Base-by-base conservation (phyloP, 164 flowering plant species). In the Buxus sempervirens region DNA sequence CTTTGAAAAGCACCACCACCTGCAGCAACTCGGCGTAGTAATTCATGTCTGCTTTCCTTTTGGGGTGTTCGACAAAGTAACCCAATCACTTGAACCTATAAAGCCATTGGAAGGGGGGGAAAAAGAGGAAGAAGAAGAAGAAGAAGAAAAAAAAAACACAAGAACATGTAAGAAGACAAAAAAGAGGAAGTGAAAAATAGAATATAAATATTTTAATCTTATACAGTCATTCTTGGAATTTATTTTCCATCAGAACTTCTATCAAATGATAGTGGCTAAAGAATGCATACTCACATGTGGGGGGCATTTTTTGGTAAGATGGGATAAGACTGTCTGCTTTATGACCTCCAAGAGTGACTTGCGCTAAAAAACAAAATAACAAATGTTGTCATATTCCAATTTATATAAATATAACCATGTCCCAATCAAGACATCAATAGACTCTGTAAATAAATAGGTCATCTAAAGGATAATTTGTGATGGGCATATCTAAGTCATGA, bases 61-160 rank as follows among this genome's bases (percentile, higher is more conserved):
- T 77, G 62, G 51, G 97, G 96, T 58, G 98, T 95, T 78, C 92
- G 80, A 75, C 96, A 95, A 23, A 95, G 96, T 61, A 95, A 70
- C 57, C 96, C 96, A 76, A 95, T 69, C 64, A 91, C 98, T 85
- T 95, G 98, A 74, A 91, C 96, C 97, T 91, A 65, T 13, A 70
- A 61, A 8, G 20, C 54, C n/a, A n/a, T n/a, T n/a, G n/a, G n/a
- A n/a, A n/a, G n/a, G n/a, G n/a, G n/a, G n/a, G n/a, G n/a, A n/a
- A n/a, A n/a, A n/a, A n/a, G n/a, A n/a, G n/a, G n/a, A n/a, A n/a
- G n/a, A n/a, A n/a, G n/a, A n/a, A n/a, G n/a, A 58, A 42, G 62
- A 62, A 45, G 27, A 48, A 54, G 58, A 68, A 27, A 45, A 45
- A 45, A 10, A 45, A 2, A 45, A 1, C 1, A 45, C 51, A 45